Percentiles rank a stretch among this genome's conserved stretches.
phyloP scores from a whole-genome alignment of 306 rosid genomes.

The Fragaria ananassa region DNA sequence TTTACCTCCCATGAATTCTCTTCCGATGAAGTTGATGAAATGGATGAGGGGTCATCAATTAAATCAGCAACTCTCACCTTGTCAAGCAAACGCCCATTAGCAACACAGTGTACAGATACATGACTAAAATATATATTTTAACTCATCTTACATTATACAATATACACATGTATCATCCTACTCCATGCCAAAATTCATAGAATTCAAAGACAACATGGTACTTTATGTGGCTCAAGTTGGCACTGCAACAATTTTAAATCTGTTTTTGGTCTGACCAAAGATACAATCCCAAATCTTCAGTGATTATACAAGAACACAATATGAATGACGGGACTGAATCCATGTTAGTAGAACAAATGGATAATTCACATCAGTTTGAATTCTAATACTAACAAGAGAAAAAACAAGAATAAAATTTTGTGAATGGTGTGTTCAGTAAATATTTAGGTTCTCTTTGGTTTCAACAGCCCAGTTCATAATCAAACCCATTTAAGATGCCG shows the following conservation, averaged over 20 bases:
- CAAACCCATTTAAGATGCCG: background rate
- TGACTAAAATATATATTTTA: background rate
- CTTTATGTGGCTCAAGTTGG: background rate
- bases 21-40: slow-evolving; percentile 30
- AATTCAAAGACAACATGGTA: background rate
- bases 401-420: background rate
- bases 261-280: background rate
- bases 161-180: background rate
- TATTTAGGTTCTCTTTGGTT: background rate
- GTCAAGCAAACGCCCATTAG: slow-evolving; percentile 30
- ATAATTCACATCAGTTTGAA: background rate
- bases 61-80: slow-evolving; percentile 76
- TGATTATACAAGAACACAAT: background rate
- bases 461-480: background rate
- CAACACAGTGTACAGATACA: background rate
- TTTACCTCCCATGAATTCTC: slow-evolving; percentile 37
- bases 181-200: background rate
- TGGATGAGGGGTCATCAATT: slow-evolving; percentile 28
- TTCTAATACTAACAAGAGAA: background rate
- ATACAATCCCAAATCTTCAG: background rate
- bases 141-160: background rate
- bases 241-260: background rate
- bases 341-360: slow-evolving; percentile 4
- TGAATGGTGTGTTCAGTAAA: background rate
- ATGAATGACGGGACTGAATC: background rate